Conservation (phyloP, 176 grass and related monocot species). For the Pharus latifolius region DNA sequence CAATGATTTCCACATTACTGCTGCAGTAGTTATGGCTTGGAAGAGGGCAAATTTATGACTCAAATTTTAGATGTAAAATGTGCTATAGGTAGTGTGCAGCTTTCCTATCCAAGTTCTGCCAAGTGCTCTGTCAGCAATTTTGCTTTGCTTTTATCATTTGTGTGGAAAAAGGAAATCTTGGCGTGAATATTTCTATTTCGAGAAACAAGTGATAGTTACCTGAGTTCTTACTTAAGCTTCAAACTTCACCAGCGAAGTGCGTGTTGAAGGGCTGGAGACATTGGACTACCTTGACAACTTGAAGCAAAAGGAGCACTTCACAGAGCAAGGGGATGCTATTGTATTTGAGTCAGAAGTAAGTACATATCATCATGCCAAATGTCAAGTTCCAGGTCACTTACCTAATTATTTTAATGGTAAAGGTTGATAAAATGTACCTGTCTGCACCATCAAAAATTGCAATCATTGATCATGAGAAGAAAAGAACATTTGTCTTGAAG, state of each 20-base stretch:
- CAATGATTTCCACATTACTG: neutral
- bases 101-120: neutral
- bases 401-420: slow-evolving; percentile 8
- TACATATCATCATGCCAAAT: neutral
- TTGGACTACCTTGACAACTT: slow-evolving; percentile 78
- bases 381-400: neutral
- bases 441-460: slow-evolving; percentile 65
- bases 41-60: neutral
- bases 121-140: neutral
- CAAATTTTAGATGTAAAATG: neutral
- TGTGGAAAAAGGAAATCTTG: neutral
- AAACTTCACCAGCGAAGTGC: slow-evolving; percentile 50
- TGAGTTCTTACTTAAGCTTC: neutral
- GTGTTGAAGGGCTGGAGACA: slow-evolving; percentile 82
- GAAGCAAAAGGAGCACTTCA: slow-evolving; percentile 50
- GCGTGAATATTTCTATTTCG: neutral
- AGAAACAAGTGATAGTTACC: neutral
- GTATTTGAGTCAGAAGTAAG: slow-evolving; percentile 78
- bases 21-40: neutral
- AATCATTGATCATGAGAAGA: slow-evolving; percentile 89
- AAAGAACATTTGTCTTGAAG: slow-evolving; percentile 63
- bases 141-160: neutral
- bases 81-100: neutral
- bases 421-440: slow-evolving; percentile 84
- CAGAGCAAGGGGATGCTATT: slow-evolving; percentile 82